A percentile compares a stretch with the other conserved stretches of the same genome.
phyloP scores from a whole-genome alignment of 768 basidiomycete species.

The Mycena capillaripes region DNA sequence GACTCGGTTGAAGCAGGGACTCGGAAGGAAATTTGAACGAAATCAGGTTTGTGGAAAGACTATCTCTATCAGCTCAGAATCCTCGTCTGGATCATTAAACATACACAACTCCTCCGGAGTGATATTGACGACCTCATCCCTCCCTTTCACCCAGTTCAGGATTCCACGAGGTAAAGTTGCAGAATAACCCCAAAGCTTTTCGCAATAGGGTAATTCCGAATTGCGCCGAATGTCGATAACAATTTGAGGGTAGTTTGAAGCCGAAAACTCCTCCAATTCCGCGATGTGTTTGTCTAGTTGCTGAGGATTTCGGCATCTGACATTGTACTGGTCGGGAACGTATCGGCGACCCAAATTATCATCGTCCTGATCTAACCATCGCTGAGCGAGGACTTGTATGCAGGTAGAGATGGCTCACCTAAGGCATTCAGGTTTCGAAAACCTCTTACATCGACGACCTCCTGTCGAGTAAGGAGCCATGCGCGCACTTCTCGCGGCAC shows the following conservation, averaged over 20 bases:
- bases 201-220: too few relatives aligned
- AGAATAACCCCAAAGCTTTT: too few relatives aligned
- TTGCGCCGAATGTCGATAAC: too few relatives aligned
- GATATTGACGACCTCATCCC: constrained; percentile 6
- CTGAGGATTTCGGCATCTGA: background rate
- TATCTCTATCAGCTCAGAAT: too few relatives aligned
- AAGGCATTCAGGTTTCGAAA: background rate
- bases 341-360: background rate
- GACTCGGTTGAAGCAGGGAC: too few relatives aligned
- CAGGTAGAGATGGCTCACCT: background rate
- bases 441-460: background rate
- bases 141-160: background rate
- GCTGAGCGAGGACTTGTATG: too few relatives aligned
- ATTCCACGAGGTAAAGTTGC: background rate
- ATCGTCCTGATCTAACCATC: background rate
- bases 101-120: too few relatives aligned
- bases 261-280: background rate
- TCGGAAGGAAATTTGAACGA: too few relatives aligned
- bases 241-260: background rate
- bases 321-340: background rate
- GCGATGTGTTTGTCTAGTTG: background rate
- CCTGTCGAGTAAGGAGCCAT: background rate
- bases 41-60: too few relatives aligned
- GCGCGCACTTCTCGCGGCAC: background rate
- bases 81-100: too few relatives aligned